Base-by-base conservation (phyloP, 2,329 filamentous ascomycete species). In the Aureobasidium subglaciale region DNA sequence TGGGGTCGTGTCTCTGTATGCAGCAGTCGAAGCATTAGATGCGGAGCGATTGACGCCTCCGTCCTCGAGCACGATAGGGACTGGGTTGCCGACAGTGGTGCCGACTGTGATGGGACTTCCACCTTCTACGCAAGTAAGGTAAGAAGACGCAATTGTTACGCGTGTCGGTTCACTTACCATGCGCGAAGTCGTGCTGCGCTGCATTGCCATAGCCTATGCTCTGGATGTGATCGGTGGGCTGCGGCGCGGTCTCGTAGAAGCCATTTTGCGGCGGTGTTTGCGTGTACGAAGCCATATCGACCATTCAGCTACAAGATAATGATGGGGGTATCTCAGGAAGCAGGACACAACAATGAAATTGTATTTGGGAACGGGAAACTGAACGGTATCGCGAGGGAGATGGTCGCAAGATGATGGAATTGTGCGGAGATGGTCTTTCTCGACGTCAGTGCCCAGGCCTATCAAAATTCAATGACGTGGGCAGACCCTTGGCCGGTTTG, bases 1-100 rank as follows among this genome's bases (percentile, higher is more conserved):
- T 66, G 65, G 77, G 64, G 63, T 76, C 68, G 66, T 73, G 58
- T 40, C 59, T 79, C 42, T 40, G 30, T 58, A 50, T 68, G 67
- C 65, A 68, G 67, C 67, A 65, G 67, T 69, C 56, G 71, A 81
- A 56, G 78, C 77, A 59, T 78, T 75, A 11, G 85, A 87, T 59
- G 76, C 76, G 55, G 85, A 79, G 62, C 84, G 83, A 68, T 85
- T 79, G 71, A 85, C 77, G 35, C 59, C 66, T 46, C 38, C 58
- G 52, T 79, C 83, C 46, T 82, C 82, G 71, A 87, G 84, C 77
- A 85, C 87, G 73, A 87, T 82, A 67, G 89, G 62, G 57, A 59
- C 30, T 10, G 46, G 83, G 63, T 78, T 83, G 49, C 81, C 82
- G 71, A 87, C 84, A 78, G 85, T 88, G 73, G 86, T 82, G 67